Evolutionary conservation across 768 basidiomycete species (phyloP).

Genomic region (Rhodosporidiobolus sp.): DNA sequence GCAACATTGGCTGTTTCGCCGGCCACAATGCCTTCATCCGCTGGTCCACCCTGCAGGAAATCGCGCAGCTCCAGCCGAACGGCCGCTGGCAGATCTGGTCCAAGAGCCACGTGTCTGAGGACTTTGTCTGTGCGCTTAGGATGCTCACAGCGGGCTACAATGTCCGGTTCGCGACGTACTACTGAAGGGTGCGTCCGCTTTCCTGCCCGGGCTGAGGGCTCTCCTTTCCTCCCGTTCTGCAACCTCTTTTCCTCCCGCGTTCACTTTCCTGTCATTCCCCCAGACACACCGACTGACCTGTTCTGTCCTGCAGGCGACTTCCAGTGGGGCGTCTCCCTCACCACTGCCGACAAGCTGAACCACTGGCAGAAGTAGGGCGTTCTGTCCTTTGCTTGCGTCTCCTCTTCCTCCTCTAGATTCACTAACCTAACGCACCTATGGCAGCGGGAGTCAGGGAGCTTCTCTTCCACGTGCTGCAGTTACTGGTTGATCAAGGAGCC

Average conservation of each 20-base stretch:
- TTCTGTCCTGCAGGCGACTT: no score
- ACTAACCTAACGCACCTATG: background rate
- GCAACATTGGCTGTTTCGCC: conserved; percentile 9
- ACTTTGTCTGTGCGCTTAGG: conserved; percentile 22
- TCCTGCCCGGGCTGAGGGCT: background rate
- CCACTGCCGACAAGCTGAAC: conserved; percentile 84
- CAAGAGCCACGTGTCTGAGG: conserved; percentile 78
- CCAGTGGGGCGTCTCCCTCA: conserved; percentile 85
- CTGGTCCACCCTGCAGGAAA: conserved; percentile 85
- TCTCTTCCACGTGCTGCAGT: conserved; percentile 76
- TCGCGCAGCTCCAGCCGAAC: conserved; percentile 64
- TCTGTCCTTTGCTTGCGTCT: background rate
- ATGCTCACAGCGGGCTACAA: conserved; percentile 22
- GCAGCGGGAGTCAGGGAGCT: conserved; percentile 52
- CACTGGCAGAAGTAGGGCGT: conserved; percentile 73
- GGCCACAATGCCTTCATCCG: conserved; percentile 81
- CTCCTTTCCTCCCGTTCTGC: background rate
- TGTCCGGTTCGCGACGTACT: conserved; percentile 66
- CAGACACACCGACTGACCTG: no score
- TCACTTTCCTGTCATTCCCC: no score
- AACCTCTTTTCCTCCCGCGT: background rate
- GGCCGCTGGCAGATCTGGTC: conserved; percentile 76
- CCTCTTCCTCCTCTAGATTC: background rate
- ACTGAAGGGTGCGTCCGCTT: conserved; percentile 68
- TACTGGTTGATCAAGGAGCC: conserved; percentile 76